A percentile compares a stretch with the other conserved stretches of the same genome.
These are phyloP conservation scores for Rhododendron mucronatum DNA, from an alignment of 148 eudicot species.

Conservation along the genomic window DNA sequence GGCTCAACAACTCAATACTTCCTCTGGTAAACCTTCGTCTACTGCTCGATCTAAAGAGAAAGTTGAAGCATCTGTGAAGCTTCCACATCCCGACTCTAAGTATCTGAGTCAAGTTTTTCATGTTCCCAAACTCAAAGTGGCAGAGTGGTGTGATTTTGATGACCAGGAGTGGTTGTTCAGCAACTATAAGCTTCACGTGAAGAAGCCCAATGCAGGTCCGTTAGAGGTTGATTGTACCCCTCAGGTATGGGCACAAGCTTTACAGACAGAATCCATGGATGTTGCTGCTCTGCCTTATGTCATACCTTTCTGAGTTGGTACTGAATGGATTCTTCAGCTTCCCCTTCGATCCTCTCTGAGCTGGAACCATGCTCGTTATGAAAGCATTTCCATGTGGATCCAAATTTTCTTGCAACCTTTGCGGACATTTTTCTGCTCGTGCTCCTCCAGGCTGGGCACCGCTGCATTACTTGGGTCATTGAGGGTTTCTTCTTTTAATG, in stretches of 20 bases:
- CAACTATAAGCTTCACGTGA: conserved; percentile 1
- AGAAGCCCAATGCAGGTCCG: conserved; percentile 11
- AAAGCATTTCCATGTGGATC: background rate
- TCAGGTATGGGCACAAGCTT: conserved; percentile 39
- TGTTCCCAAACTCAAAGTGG: conserved; percentile 36
- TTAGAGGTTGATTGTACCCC: conserved; percentile 12
- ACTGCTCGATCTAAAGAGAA: conserved; percentile 13
- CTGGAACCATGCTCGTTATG: background rate
- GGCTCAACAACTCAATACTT: conserved; percentile 13
- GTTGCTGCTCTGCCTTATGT: conserved; percentile 47
- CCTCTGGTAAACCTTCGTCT: conserved; percentile 11
- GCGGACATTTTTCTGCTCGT: background rate
- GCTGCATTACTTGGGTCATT: background rate
- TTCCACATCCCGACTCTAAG: conserved; percentile 48
- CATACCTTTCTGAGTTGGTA: conserved; percentile 33
- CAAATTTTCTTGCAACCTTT: background rate
- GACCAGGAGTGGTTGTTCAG: conserved; percentile 40
- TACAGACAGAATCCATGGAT: conserved; percentile 31
- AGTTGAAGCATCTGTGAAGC: conserved; percentile 24
- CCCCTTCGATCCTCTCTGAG: background rate
- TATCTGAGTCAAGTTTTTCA: conserved; percentile 34
- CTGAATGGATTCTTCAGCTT: background rate
- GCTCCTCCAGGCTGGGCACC: background rate
- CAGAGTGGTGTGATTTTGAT: conserved; percentile 25
- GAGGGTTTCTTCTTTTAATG: background rate